These are phyloP conservation scores for Trichosporon ovoides DNA, from an alignment of 1,284 basidiomycete genomes.

Conservation along the genomic window DNA sequence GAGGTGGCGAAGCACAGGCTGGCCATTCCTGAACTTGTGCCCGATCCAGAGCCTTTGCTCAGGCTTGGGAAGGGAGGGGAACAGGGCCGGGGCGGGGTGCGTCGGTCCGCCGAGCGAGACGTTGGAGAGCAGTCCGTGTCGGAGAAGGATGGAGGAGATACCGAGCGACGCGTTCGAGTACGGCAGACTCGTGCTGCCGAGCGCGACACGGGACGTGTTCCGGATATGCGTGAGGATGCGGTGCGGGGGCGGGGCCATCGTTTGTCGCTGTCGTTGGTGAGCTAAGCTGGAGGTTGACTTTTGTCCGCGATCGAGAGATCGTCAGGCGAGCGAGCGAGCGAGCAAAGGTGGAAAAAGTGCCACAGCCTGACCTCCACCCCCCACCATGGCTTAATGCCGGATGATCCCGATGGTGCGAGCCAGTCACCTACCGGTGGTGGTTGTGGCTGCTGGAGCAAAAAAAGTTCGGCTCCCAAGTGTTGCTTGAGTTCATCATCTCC, in stretches of 20 bases:
- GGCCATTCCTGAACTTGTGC: conserved; percentile 44
- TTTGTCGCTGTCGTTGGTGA: too few relatives aligned
- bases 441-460: too few relatives aligned
- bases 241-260: conserved; percentile 36
- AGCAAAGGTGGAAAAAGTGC: conserved; percentile 27
- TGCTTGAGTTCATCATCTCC: not conserved
- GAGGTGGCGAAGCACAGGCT: conserved; percentile 43
- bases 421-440: too few relatives aligned
- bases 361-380: conserved; percentile 8
- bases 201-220: conserved; percentile 42
- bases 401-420: not conserved
- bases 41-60: conserved; percentile 42
- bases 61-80: conserved; percentile 31
- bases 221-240: conserved; percentile 44
- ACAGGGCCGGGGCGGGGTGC: conserved; percentile 34
- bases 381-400: not conserved
- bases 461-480: not conserved
- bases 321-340: not conserved
- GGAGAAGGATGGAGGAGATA: conserved; percentile 44
- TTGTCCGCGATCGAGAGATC: not conserved
- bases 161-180: conserved; percentile 40
- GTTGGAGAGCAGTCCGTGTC: conserved; percentile 44
- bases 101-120: conserved; percentile 42
- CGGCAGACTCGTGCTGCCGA: conserved; percentile 42
- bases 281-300: too few relatives aligned